A percentile compares a stretch with the other conserved stretches of the same genome.
phyloP scores from a whole-genome alignment of 2,329 filamentous ascomycete species.

The Periconia sp. region DNA sequence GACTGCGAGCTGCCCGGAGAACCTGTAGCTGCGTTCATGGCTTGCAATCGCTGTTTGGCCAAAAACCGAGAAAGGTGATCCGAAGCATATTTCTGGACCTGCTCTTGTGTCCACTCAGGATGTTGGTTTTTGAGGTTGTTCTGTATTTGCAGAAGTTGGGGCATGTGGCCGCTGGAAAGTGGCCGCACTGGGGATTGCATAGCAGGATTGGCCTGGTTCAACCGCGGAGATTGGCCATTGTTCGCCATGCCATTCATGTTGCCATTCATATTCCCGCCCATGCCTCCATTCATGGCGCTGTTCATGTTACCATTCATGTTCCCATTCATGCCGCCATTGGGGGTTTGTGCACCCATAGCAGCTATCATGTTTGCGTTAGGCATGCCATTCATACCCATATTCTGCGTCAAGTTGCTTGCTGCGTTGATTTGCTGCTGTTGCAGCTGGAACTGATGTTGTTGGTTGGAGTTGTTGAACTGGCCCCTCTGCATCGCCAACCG shows the following conservation, averaged over 20 bases:
- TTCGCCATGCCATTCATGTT: constrained; percentile 39
- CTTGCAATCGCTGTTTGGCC: constrained; percentile 36
- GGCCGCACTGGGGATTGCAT: constrained; percentile 32
- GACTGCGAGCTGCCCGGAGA: constrained; percentile 26
- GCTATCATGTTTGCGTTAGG: constrained; percentile 40
- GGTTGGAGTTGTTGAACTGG: constrained; percentile 33
- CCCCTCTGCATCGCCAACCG: constrained; percentile 43
- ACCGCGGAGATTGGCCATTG: constrained; percentile 37
- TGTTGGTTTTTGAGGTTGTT: constrained; percentile 36
- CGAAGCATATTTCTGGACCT: constrained; percentile 36
- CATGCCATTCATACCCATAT: constrained; percentile 37
- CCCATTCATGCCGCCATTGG: constrained; percentile 28
- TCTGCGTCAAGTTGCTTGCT: constrained; percentile 35
- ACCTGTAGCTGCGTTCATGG: constrained; percentile 41
- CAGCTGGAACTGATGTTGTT: constrained; percentile 40
- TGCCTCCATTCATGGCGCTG: constrained; percentile 21
- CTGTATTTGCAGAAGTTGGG: constrained; percentile 35
- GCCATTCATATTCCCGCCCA: constrained; percentile 37
- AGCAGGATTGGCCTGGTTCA: constrained; percentile 31
- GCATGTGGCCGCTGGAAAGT: constrained; percentile 37
- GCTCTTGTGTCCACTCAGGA: constrained; percentile 40
- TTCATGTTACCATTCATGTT: constrained; percentile 38
- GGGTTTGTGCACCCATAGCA: constrained; percentile 22
- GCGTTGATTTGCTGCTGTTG: constrained; percentile 43
- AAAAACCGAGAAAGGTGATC: constrained; percentile 37